Conservation (phyloP, 2,329 filamentous ascomycete species). For the Penicillium digitatum region DNA sequence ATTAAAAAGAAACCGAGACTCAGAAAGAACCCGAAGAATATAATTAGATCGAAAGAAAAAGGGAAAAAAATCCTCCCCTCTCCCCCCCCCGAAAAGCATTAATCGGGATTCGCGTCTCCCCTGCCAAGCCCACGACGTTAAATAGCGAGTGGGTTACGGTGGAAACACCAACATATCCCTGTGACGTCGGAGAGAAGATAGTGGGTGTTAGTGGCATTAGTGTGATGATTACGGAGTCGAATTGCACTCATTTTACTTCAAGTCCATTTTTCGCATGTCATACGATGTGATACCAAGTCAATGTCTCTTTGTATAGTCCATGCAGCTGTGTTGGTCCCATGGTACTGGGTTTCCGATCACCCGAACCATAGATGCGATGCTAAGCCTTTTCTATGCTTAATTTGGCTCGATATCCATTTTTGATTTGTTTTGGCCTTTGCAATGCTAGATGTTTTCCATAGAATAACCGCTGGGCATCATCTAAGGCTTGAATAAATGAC, state of each 20-base stretch:
- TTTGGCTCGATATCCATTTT: not conserved
- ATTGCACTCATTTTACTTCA: not conserved
- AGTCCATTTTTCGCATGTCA: not conserved
- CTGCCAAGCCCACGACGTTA: slow-evolving; percentile 16
- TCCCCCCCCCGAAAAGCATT: too few species aligned
- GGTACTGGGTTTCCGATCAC: slow-evolving; percentile 5
- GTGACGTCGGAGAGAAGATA: slow-evolving; percentile 4
- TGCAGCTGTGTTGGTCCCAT: slow-evolving; percentile 4
- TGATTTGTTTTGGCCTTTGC: not conserved
- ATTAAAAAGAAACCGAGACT: not conserved
- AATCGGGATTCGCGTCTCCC: slow-evolving; percentile 7
- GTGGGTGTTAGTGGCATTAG: not conserved
- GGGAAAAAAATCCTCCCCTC: not conserved
- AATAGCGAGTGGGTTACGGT: slow-evolving; percentile 18
- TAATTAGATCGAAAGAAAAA: not conserved
- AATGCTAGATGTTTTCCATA: not conserved
- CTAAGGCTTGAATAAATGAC: not conserved
- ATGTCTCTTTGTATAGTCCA: not conserved
- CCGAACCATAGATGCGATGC: slow-evolving; percentile 3
- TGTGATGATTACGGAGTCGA: too few species aligned
- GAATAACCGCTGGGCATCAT: not conserved
- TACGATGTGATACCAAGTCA: not conserved
- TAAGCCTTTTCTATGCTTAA: slow-evolving; percentile 4
- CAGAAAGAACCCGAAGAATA: not conserved
- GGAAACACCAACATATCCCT: slow-evolving; percentile 3